Evolutionary conservation across 805 yeast genomes (phyloP), one percentile per base, ranked within the genome.

Genomic region (Candida ovalis): DNA sequence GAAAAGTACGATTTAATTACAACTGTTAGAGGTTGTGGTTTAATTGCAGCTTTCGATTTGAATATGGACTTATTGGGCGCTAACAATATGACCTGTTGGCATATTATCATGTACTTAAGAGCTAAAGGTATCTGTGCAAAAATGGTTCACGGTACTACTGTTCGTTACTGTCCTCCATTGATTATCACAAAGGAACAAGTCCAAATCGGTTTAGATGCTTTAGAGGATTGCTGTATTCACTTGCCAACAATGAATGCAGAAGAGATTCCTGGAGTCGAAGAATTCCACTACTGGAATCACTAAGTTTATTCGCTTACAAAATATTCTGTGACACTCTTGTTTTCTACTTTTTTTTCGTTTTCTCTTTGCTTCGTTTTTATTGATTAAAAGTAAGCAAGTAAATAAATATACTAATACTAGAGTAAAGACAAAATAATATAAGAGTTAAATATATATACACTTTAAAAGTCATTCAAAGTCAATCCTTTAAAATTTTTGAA

Each of bases 61-160:
- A 45, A 59, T 40, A 41, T 44, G 19, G 42, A 49, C n/a, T 25
- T 52, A 10, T 44, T 61, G 15, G 47, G 27, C 12, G n/a, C 47
- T 8, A 43, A 40, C 4, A 50, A 51, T 6, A 48, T 57, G 53
- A 52, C 49, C 19, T 40, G 49, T 9, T 61, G 63, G 65, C 63
- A 61, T 39, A 52, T 60, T 22, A 52, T 57, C 39, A 58, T 61
- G 65, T 57, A 47, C 28, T 42, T 61, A 42, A 53, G 61, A 30
- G 62, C 63, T 4, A 57, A 54, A 47, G 63, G 63, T 18, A 57
- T 61, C 36, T 57, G 61, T 2, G 53, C 55, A 43, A 60, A 60
- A 37, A 56, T 56, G 56, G 63, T 60, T 15, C 63, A 55, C 40
- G 54, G 45, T 27, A 51, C 46, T 19, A 59, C 59, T 2, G 42